phyloP scores from a whole-genome alignment of 257 asterid genomes.

The Salvia rosmarinus region DNA sequence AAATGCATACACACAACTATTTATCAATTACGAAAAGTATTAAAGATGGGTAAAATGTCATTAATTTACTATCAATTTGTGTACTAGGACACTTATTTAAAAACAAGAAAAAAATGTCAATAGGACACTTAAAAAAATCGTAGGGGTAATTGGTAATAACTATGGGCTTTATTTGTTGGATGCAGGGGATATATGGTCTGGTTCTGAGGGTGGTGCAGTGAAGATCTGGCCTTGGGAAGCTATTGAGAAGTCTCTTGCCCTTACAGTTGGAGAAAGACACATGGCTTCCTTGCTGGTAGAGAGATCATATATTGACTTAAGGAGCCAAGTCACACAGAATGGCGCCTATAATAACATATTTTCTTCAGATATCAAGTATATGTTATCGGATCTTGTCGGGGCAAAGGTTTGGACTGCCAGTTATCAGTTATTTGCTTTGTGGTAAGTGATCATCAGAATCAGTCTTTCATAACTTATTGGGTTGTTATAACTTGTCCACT shows the following conservation, averaged over 20 bases:
- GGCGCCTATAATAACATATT: constrained; percentile 67
- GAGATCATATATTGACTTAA: constrained; percentile 84
- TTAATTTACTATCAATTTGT: too few species aligned
- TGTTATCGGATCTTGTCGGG: constrained; percentile 72
- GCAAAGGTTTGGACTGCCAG: constrained; percentile 90
- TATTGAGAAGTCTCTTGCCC: constrained; percentile 73
- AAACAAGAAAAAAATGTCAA: too few species aligned
- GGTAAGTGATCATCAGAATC: constrained; percentile 54
- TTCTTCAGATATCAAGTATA: constrained; percentile 74
- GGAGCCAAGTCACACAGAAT: constrained; percentile 66
- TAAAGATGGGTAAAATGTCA: too few species aligned
- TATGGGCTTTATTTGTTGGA: constrained; percentile 35
- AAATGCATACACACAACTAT: too few species aligned
- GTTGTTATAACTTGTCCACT: not conserved
- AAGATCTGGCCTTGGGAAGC: constrained; percentile 99
- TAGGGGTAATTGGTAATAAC: constrained; percentile 21
- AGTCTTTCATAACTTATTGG: not conserved
- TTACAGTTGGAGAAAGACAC: constrained; percentile 73
- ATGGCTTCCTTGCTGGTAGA: constrained; percentile 82
- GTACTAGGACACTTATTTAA: too few species aligned
- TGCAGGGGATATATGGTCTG: constrained; percentile 96
- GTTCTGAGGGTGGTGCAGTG: constrained; percentile 88
- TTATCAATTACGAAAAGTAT: too few species aligned
- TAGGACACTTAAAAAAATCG: too few species aligned
- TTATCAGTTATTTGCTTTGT: constrained; percentile 73